These are phyloP conservation scores for Kuraishia cidri DNA, from an alignment of 805 yeast species.

Conservation along the genomic window DNA sequence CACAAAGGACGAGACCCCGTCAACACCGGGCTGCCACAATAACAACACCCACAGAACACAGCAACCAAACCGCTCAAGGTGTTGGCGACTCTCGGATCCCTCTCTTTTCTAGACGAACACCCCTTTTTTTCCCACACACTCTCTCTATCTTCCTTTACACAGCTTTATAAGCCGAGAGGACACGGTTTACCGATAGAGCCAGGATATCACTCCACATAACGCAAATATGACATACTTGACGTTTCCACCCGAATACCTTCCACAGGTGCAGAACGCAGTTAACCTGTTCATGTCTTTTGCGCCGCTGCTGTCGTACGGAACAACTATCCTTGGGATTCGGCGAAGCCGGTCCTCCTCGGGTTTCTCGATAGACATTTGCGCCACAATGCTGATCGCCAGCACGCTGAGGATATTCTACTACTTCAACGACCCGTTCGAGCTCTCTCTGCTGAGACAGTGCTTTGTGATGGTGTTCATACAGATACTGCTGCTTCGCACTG, in stretches of 20 bases:
- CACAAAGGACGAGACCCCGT: no score
- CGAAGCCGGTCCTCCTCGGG: conserved; percentile 62
- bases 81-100: no score
- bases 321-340: conserved; percentile 66
- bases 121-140: no score
- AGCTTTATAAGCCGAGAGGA: no score
- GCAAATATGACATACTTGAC: conserved; percentile 4
- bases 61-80: no score
- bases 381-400: conserved; percentile 78
- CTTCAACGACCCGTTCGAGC: conserved; percentile 72
- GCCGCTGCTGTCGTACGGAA: conserved; percentile 81
- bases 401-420: conserved; percentile 69
- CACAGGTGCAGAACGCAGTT: conserved; percentile 40
- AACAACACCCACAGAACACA: no score
- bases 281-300: conserved; percentile 69
- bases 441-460: conserved; percentile 71
- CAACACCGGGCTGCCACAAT: no score
- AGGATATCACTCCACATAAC: not conserved
- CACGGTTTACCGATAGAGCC: not conserved
- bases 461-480: conserved; percentile 83
- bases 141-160: no score
- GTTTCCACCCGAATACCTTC: conserved; percentile 8
- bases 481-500: conserved; percentile 48
- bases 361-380: conserved; percentile 87
- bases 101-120: no score